Percentiles rank a stretch among this genome's conserved stretches.
Evolutionary conservation across 257 asterid species (phyloP).

Genomic region (Agastache rugosa): DNA sequence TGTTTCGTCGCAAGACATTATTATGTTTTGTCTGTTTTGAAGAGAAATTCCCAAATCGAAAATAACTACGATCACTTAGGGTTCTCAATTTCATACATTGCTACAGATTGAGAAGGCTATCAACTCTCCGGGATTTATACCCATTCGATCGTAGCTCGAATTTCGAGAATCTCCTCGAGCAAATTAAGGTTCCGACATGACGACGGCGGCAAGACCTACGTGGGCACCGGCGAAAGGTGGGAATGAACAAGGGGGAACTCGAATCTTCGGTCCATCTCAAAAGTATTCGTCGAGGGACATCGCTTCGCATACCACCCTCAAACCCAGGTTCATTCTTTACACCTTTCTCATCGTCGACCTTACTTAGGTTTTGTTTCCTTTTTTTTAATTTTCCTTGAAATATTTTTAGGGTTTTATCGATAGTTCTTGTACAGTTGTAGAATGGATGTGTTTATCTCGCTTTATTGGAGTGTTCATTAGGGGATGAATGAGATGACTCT

Average conservation of each 20-base stretch:
- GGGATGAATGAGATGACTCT: not conserved
- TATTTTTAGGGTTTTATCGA: not conserved
- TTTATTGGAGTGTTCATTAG: not conserved
- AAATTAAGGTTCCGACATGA: slow-evolving; percentile 52
- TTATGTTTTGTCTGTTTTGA: not conserved
- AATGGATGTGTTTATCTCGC: not conserved
- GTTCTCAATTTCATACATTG: not conserved
- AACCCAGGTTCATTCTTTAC: slow-evolving; percentile 64
- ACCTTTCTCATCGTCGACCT: not conserved
- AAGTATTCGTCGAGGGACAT: slow-evolving; percentile 97
- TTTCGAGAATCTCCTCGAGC: slow-evolving; percentile 10
- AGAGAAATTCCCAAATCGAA: slow-evolving; percentile 9
- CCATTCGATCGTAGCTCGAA: slow-evolving; percentile 15
- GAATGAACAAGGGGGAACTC: slow-evolving; percentile 94
- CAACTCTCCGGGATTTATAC: not conserved
- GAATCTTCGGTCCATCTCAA: slow-evolving; percentile 95
- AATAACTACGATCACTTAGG: not conserved
- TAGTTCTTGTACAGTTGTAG: not conserved
- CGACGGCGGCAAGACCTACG: slow-evolving; percentile 98
- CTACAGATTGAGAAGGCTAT: not conserved
- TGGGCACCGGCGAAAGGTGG: slow-evolving; percentile 99
- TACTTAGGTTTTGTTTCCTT: slow-evolving; percentile 1
- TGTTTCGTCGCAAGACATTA: not conserved
- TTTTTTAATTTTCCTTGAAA: not conserved
- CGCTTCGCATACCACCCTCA: slow-evolving; percentile 87